phyloP scores from a whole-genome alignment of 2,329 filamentous ascomycete species.

The Pseudogymnoascus sp. region DNA sequence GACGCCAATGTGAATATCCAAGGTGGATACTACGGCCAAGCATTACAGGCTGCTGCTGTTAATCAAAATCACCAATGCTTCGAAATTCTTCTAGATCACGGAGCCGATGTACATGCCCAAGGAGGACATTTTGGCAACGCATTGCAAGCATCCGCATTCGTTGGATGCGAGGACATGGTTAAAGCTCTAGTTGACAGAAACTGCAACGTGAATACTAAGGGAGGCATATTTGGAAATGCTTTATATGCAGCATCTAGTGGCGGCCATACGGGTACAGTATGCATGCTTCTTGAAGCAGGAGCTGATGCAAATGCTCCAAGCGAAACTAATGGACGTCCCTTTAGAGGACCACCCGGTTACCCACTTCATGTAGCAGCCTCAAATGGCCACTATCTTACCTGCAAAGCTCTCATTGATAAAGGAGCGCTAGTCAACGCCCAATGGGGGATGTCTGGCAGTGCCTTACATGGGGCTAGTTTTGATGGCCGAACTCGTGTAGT shows the following conservation, averaged over 20 bases:
- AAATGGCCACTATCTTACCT: not conserved
- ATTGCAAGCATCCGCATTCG: not conserved
- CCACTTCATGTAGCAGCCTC: not conserved
- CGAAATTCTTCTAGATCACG: not conserved
- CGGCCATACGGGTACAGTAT: not conserved
- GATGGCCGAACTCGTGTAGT: constrained; percentile 12
- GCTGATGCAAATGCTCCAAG: not conserved
- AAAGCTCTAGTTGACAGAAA: not conserved
- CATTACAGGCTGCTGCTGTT: not conserved
- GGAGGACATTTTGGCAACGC: not conserved
- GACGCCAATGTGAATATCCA: not conserved
- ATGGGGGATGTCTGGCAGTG: not conserved
- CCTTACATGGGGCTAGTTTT: not conserved
- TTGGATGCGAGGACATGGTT: not conserved
- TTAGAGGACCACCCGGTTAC: not conserved
- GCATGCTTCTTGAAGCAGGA: not conserved
- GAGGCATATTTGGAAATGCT: not conserved
- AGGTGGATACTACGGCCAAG: not conserved
- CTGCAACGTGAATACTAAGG: not conserved
- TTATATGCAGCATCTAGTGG: not conserved
- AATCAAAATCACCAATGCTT: not conserved
- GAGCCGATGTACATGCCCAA: not conserved
- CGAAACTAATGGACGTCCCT: too few species aligned
- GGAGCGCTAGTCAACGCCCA: not conserved
- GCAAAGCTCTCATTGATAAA: not conserved